phyloP scores from a whole-genome alignment of 805 yeast species.

The Candida endomychidarum region DNA sequence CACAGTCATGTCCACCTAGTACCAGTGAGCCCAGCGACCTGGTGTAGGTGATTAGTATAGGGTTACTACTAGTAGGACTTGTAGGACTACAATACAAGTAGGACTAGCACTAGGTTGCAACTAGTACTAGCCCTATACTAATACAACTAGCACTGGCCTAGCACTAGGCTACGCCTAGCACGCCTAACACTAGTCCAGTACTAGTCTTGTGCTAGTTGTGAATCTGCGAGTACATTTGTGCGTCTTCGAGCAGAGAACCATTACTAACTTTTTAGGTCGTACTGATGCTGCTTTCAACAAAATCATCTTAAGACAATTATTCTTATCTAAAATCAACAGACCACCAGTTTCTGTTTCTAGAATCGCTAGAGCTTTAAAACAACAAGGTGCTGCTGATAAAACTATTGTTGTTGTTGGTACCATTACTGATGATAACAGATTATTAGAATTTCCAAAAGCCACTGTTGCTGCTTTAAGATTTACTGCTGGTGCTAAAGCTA shows the following conservation, averaged over 20 bases:
- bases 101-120: too few relatives aligned
- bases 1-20: constrained; percentile 4
- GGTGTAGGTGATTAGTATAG: too few relatives aligned
- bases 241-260: constrained; percentile 49
- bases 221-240: constrained; percentile 42
- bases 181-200: too few relatives aligned
- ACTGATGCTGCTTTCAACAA: constrained; percentile 99
- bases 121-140: not conserved
- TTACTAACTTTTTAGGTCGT: constrained; percentile 66
- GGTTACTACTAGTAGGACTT: too few relatives aligned
- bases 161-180: too few relatives aligned
- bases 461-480: constrained; percentile 99
- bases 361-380: constrained; percentile 78
- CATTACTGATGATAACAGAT: constrained; percentile 96
- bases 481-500: constrained; percentile 99
- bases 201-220: not conserved
- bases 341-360: constrained; percentile 98
- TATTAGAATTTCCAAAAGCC: constrained; percentile 91
- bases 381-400: constrained; percentile 83
- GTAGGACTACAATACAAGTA: too few relatives aligned
- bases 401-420: constrained; percentile 98
- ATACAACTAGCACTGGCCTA: constrained; percentile 1
- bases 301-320: constrained; percentile 89
- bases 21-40: too few relatives aligned
- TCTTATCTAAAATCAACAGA: constrained; percentile 98